Evolutionary conservation across 225 moss, liverwort and hornwort species (phyloP).

Genomic region (Bryum argenteum): DNA sequence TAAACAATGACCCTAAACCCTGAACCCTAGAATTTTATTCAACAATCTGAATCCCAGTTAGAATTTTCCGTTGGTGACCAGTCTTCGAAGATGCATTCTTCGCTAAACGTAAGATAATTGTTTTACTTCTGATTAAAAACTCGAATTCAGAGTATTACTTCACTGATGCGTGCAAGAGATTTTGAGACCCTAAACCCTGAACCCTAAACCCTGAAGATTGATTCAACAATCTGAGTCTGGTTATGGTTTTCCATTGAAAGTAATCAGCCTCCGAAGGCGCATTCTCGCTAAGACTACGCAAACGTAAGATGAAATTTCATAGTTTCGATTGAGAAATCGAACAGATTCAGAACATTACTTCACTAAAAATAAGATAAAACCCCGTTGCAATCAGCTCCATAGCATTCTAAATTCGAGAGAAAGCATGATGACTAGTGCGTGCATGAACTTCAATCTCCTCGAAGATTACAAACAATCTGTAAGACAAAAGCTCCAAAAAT

Average conservation of each 20-base stretch:
- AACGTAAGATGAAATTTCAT: no score
- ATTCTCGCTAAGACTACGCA: not conserved
- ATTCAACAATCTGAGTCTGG: not conserved
- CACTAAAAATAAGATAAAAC: no score
- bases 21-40: not conserved
- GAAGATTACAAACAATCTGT: no score
- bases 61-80: not conserved
- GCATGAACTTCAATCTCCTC: not conserved
- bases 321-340: no score
- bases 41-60: not conserved
- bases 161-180: no score
- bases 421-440: not conserved
- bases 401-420: no score
- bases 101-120: no score
- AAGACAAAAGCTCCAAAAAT: not conserved
- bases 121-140: no score
- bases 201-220: not conserved
- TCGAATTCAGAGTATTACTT: no score
- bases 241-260: not conserved
- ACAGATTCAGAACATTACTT: no score
- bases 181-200: not conserved
- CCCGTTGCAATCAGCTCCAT: no score
- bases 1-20: no score
- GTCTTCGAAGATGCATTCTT: constrained; percentile 8
- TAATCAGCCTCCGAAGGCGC: not conserved